phyloP scores from a whole-genome alignment of 106 monocot genomes.

The Apostasia shenzhenica region DNA sequence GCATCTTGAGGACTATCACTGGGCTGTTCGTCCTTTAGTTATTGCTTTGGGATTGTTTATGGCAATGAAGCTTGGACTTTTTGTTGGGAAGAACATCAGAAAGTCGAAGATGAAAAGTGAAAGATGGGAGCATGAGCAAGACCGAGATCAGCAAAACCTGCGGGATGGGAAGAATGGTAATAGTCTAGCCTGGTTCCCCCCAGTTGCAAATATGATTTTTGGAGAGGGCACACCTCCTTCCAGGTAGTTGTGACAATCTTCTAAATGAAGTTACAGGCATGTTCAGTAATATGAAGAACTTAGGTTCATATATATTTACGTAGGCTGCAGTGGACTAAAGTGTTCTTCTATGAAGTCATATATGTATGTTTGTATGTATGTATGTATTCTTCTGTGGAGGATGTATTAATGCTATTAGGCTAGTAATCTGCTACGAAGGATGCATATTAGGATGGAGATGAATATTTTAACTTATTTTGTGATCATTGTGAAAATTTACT shows the following conservation, averaged over 20 bases:
- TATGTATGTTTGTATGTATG: too few species aligned
- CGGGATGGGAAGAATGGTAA: constrained; percentile 21
- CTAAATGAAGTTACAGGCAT: too few species aligned
- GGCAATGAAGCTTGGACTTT: constrained; percentile 51
- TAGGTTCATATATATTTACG: too few species aligned
- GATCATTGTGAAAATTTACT: too few species aligned
- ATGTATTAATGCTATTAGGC: too few species aligned
- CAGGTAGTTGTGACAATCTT: constrained; percentile 12
- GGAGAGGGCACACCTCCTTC: constrained; percentile 35
- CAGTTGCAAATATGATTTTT: constrained; percentile 74
- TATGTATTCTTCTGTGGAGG: too few species aligned
- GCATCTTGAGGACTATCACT: constrained; percentile 90
- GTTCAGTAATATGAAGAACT: too few species aligned
- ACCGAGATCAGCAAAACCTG: constrained; percentile 11
- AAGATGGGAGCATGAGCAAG: constrained; percentile 2
- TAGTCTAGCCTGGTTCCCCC: constrained; percentile 48
- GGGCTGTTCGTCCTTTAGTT: constrained; percentile 80
- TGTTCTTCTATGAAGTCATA: too few species aligned
- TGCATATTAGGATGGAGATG: too few species aligned
- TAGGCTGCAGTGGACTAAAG: too few species aligned
- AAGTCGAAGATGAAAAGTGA: constrained; percentile 20
- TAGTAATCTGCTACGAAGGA: too few species aligned
- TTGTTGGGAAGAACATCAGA: constrained; percentile 24
- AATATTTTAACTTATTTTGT: too few species aligned
- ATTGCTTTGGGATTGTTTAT: constrained; percentile 61